Percentiles rank a stretch among this genome's conserved stretches.
Conservation (phyloP, 2,329 filamentous ascomycete genomes). For the Epichloe sp. region DNA sequence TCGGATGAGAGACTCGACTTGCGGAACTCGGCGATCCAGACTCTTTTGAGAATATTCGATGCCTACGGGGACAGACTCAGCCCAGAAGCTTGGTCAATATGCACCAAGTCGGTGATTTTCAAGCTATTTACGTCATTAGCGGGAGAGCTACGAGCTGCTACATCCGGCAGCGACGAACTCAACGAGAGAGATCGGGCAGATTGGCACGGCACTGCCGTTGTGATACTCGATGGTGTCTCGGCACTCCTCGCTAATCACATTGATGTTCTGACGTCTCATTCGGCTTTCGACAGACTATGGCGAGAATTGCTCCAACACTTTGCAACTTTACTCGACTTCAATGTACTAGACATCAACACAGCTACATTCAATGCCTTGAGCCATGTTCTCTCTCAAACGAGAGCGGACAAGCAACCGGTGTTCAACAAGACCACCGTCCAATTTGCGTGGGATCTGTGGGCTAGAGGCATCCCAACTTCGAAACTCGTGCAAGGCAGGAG, state of each 20-base stretch:
- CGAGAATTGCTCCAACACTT: slow-evolving; percentile 58
- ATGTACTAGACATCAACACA: slow-evolving; percentile 57
- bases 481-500: slow-evolving; percentile 22
- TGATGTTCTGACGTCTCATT: slow-evolving; percentile 52
- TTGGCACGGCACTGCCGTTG: slow-evolving; percentile 63
- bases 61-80: slow-evolving; percentile 73
- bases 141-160: slow-evolving; percentile 31
- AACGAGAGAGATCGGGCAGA: slow-evolving; percentile 35
- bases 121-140: slow-evolving; percentile 62
- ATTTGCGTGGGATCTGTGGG: slow-evolving; percentile 58
- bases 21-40: slow-evolving; percentile 81
- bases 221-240: slow-evolving; percentile 61
- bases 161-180: slow-evolving; percentile 23
- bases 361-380: slow-evolving; percentile 56
- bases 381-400: slow-evolving; percentile 44
- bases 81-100: slow-evolving; percentile 70
- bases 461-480: slow-evolving; percentile 44
- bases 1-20: slow-evolving; percentile 61
- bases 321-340: slow-evolving; percentile 46
- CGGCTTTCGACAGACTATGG: slow-evolving; percentile 63
- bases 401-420: slow-evolving; percentile 26
- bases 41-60: slow-evolving; percentile 80
- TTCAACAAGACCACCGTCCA: slow-evolving; percentile 42
- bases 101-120: slow-evolving; percentile 70
- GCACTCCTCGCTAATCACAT: slow-evolving; percentile 66